Conservation (phyloP, 306 rosid species). For the Ceratonia siliqua region DNA sequence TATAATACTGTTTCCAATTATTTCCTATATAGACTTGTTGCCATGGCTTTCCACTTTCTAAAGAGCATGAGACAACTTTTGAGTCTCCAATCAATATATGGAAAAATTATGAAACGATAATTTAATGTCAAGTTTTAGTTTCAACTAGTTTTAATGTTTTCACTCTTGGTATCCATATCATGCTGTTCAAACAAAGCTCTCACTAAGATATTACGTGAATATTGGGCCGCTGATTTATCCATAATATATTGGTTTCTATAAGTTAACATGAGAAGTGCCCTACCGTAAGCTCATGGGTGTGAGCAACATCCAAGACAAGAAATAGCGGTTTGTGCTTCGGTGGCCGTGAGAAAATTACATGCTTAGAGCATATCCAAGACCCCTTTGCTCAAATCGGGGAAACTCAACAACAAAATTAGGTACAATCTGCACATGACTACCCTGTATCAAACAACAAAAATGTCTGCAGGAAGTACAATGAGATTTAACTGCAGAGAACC, state of each 20-base stretch:
- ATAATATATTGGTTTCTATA: neutral
- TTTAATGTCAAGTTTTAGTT: too few relatives aligned
- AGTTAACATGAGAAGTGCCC: neutral
- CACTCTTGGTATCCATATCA: too few relatives aligned
- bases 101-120: too few relatives aligned
- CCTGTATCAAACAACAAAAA: slow-evolving; percentile 19
- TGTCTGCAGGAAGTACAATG: neutral
- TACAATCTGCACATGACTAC: neutral
- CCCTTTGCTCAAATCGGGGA: neutral
- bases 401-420: slow-evolving; percentile 4
- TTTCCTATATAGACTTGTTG: neutral
- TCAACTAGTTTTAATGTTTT: too few relatives aligned
- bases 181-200: too few relatives aligned
- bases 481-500: neutral
- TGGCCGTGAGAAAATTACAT: neutral
- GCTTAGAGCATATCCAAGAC: slow-evolving; percentile 1
- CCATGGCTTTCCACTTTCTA: too few relatives aligned
- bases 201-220: too few relatives aligned
- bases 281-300: neutral
- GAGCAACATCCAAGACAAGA: neutral
- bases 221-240: neutral
- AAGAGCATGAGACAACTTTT: too few relatives aligned
- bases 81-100: too few relatives aligned
- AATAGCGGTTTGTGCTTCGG: neutral
- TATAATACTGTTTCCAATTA: neutral